Base-by-base conservation (phyloP, 805 yeast species). In the Yarrowia alimentaria region DNA sequence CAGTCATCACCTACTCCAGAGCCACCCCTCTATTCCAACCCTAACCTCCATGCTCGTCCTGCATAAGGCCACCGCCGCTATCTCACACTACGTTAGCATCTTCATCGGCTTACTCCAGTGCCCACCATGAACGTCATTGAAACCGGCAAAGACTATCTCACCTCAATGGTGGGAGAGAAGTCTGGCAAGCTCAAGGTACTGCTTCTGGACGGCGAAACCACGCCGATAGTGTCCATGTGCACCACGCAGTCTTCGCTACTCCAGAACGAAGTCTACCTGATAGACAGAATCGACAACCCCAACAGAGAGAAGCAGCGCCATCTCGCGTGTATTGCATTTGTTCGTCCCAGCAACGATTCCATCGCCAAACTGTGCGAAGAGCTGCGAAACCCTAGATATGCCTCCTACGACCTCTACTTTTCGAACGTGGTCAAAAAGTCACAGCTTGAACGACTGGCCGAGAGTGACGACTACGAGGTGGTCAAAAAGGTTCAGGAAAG, bases 211-310 rank as follows among this genome's bases (percentile, higher is more conserved):
- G 71, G 76, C 45, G 73, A 74, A 56, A 91, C 99, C 2, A 85
- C 94, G 5, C 75, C 89, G 0, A 80, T 89, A 18, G 78, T 93
- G 17, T 88, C 97, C n/a, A 74, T 93, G 77, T 80, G 85, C 58
- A 79, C 94, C 21, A 85, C 96, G 2, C 99, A 93, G 64, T 82
- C 94, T 3, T 85, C 81, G 52, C 72, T 93, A 35, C 73, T 93
- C 29, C 80, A 83, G 57, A 78, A 86, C 58, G 95, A 91, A 55
- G 78, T 93, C n/a, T 88, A 85, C 54, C 72, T 93, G 43, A 81
- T 88, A 37, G 96, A 88, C 62, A 60, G 60, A 16, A 64, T 82
- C 19, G 85, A 81, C 52, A 82, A 83, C 61, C 57, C 63, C 5
- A 68, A 73, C 35, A 73, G 93, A 34, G 87, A 82, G 60, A 76